Base-by-base conservation (phyloP, 306 rosid species). In the Inga oerstediana region DNA sequence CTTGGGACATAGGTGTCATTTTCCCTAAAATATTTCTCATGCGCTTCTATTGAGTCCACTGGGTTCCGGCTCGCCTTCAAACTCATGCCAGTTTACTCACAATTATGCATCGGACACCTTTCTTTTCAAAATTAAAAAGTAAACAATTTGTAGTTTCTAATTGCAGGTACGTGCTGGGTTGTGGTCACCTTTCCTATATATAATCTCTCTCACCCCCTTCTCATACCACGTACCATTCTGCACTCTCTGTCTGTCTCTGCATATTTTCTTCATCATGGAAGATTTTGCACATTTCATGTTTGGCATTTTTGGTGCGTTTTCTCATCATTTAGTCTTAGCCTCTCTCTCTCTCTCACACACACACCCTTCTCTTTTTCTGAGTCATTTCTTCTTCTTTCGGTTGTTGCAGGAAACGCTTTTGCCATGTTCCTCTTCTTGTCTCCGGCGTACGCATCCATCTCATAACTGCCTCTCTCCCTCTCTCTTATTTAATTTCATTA, bases 381-480 rank as follows among this genome's bases (percentile, higher is more conserved):
- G 68, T 84, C 34, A 74, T 64, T 61, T 27, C 41, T 30, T 30
- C 41, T 64, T 64, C 6, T 74, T 35, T 34, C 5, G 82, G 17
- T 49, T 35, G 39, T 3, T 83, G 86, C 88, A 96, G 98, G 99
- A 74, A 91, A 93, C 86, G 94, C 82, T 35, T 82, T 85, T 77
- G 99, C 94, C 35, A 87, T 96, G 72, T 93, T 93, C 88, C 99
- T 93, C 88, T 96, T 92, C 97, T 83, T 92, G 80, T 79, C 99
- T 12, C 99, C 99, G 72, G 74, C 71, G 97, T 96, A 91, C 13
- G 78, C 34, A 34, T 72, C 76, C 34, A 39, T 72, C 76, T 70
- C 35, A 19, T 48, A 22, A 61, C 39, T 27, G 15, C 1, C 49
- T 44, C 68, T n/a, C 44, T 48, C 80, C n/a, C 58, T 45, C 52